Evolutionary conservation across 805 yeast species (phyloP).

Genomic region (Yamadazyma kitorensis): DNA sequence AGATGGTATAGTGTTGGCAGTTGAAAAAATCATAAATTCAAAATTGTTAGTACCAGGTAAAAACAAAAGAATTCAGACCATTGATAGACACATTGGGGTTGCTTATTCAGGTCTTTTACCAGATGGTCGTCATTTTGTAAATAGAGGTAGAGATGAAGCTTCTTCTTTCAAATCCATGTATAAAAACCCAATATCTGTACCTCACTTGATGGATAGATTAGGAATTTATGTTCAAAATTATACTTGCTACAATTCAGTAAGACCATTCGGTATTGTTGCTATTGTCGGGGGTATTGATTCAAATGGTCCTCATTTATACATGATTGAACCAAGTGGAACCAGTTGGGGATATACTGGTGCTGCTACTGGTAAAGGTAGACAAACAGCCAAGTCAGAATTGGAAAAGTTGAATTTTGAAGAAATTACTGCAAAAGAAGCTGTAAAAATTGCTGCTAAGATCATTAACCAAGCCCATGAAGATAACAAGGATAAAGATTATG

Average conservation of each 20-base stretch:
- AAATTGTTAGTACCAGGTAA: slow-evolving; percentile 85
- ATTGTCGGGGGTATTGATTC: slow-evolving; percentile 93
- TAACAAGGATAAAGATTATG: slow-evolving; percentile 95
- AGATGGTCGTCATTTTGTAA: slow-evolving; percentile 92
- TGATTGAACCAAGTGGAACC: slow-evolving; percentile 96
- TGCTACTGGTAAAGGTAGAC: slow-evolving; percentile 98
- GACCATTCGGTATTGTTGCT: slow-evolving; percentile 94
- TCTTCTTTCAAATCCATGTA: slow-evolving; percentile 71
- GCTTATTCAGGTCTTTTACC: slow-evolving; percentile 94
- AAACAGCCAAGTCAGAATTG: slow-evolving; percentile 93
- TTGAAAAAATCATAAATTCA: slow-evolving; percentile 87
- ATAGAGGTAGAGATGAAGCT: slow-evolving; percentile 91
- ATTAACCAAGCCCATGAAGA: slow-evolving; percentile 95
- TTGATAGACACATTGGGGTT: slow-evolving; percentile 92
- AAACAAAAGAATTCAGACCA: slow-evolving; percentile 86
- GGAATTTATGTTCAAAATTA: slow-evolving; percentile 93
- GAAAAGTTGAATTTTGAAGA: slow-evolving; percentile 80
- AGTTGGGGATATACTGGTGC: slow-evolving; percentile 98
- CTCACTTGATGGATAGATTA: slow-evolving; percentile 80
- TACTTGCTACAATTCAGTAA: slow-evolving; percentile 92
- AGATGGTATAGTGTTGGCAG: slow-evolving; percentile 96
- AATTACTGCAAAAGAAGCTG: slow-evolving; percentile 75
- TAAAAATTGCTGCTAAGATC: slow-evolving; percentile 90
- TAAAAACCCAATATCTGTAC: slow-evolving; percentile 73
- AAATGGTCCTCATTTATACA: slow-evolving; percentile 87